Base-by-base conservation (phyloP, 768 basidiomycete genomes). In the Plicaturopsis crispa region DNA sequence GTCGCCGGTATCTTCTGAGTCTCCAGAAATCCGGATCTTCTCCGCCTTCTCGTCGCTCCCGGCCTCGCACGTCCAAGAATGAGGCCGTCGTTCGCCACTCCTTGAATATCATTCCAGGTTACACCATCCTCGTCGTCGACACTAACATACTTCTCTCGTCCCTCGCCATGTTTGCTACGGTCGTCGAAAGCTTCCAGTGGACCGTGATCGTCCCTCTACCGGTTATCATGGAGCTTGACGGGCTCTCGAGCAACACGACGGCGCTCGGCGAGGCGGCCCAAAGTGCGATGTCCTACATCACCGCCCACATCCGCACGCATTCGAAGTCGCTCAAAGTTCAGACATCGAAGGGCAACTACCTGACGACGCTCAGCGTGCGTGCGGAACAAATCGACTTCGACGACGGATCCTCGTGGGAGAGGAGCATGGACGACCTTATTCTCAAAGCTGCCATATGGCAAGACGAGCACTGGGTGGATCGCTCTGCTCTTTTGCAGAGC, bases 141-240 rank as follows among this genome's bases (percentile, higher is more conserved):
- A 97, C 94, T 34, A 98, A 98, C 62, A 87, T 97, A 40, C 67
- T 99, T 0, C 72, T 98, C 12, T 84, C 88, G 0, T 90, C 89
- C 0, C 67, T 97, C 4, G 57, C 78, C 1, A 66, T 84, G 47
- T 69, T 99, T 42, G 59, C 74, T 0, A 72, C 80, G 10, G 67
- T 98, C 42, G 68, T 97, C 36, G 88, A 94, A 56, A 80, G 78
- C 43, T 60, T 78, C 13, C 67, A 66, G 19, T 98, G 92, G 91
- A 96, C 89, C 0, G 70, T 94, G 33, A 68, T 99, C 41, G 66
- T 99, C 0, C 96, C 96, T 3, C 73, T 98, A 3, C 93, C 92
- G 0, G 94, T 96, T 44, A 75, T 98, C 53, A 97, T 93, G 72
- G 96, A 99, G 50, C 80, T 99, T 6, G 94, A 99, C 48, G 91